Conservation (phyloP, 805 yeast species). For the Wickerhamiella dianesei region DNA sequence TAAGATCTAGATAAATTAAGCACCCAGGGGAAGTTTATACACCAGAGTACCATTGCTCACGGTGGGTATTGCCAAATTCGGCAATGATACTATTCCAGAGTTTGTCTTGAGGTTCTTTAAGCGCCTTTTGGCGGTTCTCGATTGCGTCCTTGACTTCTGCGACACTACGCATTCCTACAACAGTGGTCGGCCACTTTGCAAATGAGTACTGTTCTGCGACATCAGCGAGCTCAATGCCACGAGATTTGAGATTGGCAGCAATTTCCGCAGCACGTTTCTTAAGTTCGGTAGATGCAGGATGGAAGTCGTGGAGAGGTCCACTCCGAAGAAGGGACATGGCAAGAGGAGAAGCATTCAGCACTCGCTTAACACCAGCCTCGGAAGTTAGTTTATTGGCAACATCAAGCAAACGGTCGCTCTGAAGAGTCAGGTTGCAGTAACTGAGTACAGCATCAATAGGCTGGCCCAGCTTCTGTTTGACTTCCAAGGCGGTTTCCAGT, state of each 20-base stretch:
- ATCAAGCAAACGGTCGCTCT: slow-evolving; percentile 43
- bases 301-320: slow-evolving; percentile 56
- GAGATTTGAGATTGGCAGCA: slow-evolving; percentile 32
- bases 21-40: slow-evolving; percentile 3
- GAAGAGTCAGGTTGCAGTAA: slow-evolving; percentile 71
- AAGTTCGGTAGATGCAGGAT: slow-evolving; percentile 58
- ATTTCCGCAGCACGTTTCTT: slow-evolving; percentile 33
- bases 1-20: neutral
- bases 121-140: slow-evolving; percentile 39
- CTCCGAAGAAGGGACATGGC: slow-evolving; percentile 76
- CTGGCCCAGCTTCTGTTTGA: slow-evolving; percentile 32
- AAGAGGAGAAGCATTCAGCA: slow-evolving; percentile 75
- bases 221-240: slow-evolving; percentile 60
- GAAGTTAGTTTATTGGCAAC: slow-evolving; percentile 36
- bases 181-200: slow-evolving; percentile 57
- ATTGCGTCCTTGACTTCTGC: slow-evolving; percentile 54
- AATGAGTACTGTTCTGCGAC: slow-evolving; percentile 68
- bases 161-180: slow-evolving; percentile 60
- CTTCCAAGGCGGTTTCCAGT: slow-evolving; percentile 35
- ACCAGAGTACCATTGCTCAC: slow-evolving; percentile 9
- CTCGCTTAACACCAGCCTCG: slow-evolving; percentile 37
- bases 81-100: slow-evolving; percentile 9
- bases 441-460: slow-evolving; percentile 63
- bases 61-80: slow-evolving; percentile 13
- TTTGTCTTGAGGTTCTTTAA: slow-evolving; percentile 8